These are phyloP conservation scores for Solanum phureja DNA, from an alignment of 257 asterid species.

Conservation along the genomic window DNA sequence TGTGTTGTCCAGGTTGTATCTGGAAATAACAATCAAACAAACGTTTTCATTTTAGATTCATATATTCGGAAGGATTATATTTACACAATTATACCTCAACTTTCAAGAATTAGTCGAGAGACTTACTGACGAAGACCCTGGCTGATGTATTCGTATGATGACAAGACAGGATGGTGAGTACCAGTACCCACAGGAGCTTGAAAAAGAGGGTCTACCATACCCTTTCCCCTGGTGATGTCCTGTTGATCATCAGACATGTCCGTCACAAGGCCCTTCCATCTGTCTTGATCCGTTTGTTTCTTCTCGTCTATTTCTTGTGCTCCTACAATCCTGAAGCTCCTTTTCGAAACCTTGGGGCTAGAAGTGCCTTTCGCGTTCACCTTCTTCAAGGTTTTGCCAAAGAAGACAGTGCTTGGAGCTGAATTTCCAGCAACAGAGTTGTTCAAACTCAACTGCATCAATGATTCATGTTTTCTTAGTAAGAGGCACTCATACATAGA, in stretches of 20 bases:
- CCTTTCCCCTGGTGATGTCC: constrained; percentile 78
- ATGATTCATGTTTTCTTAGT: not conserved
- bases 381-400: constrained; percentile 48
- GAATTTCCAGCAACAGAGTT: constrained; percentile 27
- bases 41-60: not conserved
- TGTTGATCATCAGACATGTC: constrained; percentile 76
- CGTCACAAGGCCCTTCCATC: constrained; percentile 54
- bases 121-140: constrained; percentile 49
- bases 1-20: constrained; percentile 50
- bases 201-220: constrained; percentile 54
- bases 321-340: constrained; percentile 37
- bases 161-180: constrained; percentile 54
- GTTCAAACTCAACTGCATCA: constrained; percentile 48
- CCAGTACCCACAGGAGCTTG: constrained; percentile 74
- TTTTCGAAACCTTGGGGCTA: constrained; percentile 17
- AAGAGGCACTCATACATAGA: too few species aligned
- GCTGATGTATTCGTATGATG: constrained; percentile 70
- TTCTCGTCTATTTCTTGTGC: constrained; percentile 22
- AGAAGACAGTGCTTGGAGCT: constrained; percentile 37
- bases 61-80: not conserved
- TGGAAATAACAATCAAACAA: not conserved
- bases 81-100: not conserved
- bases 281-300: constrained; percentile 34
- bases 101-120: not conserved
- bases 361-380: constrained; percentile 3